A percentile compares a stretch with the other conserved stretches of the same genome.
phyloP scores from a whole-genome alignment of 139 green algal species.

The Ettlia oleoabundans region DNA sequence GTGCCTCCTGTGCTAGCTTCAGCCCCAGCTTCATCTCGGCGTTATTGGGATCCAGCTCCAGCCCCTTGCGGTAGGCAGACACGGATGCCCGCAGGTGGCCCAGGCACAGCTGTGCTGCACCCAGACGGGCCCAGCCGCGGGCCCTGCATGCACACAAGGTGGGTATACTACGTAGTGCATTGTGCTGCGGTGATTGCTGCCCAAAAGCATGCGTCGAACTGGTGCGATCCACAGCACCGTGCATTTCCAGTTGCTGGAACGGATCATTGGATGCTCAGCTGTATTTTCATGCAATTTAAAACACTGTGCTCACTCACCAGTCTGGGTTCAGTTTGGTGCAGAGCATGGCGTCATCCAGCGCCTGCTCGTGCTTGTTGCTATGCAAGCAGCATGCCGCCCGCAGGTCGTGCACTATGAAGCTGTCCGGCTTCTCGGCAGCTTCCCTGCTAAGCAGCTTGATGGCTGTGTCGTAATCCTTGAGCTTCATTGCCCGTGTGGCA shows the following conservation, averaged over 20 bases:
- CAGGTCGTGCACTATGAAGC: conserved; percentile 24
- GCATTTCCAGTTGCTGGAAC: no score
- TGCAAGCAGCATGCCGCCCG: conserved; percentile 24
- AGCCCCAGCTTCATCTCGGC: conserved; percentile 35
- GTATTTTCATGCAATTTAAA: no score
- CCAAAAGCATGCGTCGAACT: no score
- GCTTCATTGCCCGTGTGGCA: conserved; percentile 8
- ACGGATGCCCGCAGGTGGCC: conserved; percentile 21
- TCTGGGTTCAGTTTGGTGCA: conserved; percentile 39
- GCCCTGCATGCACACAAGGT: conserved; percentile 16
- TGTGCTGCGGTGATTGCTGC: no score
- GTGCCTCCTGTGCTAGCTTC: conserved; percentile 31
- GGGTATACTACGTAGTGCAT: no score
- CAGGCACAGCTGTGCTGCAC: conserved; percentile 37
- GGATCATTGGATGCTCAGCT: no score
- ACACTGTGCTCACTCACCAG: conserved; percentile 36
- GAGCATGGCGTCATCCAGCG: conserved; percentile 39
- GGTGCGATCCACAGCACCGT: no score
- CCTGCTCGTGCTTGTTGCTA: neutral
- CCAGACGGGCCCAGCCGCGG: conserved; percentile 41
- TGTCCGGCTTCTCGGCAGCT: neutral
- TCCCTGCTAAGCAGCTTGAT: neutral
- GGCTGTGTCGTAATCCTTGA: conserved; percentile 19
- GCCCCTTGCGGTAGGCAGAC: conserved; percentile 24
- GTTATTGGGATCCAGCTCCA: conserved; percentile 10